phyloP scores from a whole-genome alignment of 2,329 filamentous ascomycete species.

The Didymella sp. region DNA sequence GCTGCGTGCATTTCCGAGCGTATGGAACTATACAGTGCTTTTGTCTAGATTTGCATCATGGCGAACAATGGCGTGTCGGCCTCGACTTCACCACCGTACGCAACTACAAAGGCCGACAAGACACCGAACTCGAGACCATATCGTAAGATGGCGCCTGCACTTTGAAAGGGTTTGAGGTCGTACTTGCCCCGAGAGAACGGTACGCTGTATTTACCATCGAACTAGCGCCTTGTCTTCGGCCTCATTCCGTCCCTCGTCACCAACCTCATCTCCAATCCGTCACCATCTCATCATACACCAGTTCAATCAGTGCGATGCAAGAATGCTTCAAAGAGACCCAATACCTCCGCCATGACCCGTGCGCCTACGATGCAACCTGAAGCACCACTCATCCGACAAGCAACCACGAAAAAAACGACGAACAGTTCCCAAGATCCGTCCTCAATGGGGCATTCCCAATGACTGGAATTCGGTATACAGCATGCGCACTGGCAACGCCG shows the following conservation, averaged over 20 bases:
- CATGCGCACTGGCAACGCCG: background rate
- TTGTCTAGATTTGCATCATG: too few relatives aligned
- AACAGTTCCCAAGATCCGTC: background rate
- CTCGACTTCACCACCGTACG: background rate
- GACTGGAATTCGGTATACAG: background rate
- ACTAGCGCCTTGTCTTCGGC: constrained; percentile 24
- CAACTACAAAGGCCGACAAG: background rate
- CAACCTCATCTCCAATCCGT: background rate
- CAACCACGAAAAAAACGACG: background rate
- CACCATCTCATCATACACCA: background rate
- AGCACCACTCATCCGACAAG: background rate
- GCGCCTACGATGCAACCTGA: background rate
- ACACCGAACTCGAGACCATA: background rate
- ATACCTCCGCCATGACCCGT: background rate
- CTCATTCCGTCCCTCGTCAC: background rate
- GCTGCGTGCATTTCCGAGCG: background rate
- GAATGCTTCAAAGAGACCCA: background rate
- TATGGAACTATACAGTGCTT: background rate
- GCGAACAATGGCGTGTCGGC: background rate
- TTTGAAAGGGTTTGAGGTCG: background rate
- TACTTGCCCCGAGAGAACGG: background rate
- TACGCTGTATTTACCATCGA: constrained; percentile 5
- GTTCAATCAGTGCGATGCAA: background rate
- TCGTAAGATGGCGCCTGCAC: background rate
- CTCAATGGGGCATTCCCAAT: background rate